Conservation (phyloP, 1,284 basidiomycete genomes). For the Fistulina hepatica region DNA sequence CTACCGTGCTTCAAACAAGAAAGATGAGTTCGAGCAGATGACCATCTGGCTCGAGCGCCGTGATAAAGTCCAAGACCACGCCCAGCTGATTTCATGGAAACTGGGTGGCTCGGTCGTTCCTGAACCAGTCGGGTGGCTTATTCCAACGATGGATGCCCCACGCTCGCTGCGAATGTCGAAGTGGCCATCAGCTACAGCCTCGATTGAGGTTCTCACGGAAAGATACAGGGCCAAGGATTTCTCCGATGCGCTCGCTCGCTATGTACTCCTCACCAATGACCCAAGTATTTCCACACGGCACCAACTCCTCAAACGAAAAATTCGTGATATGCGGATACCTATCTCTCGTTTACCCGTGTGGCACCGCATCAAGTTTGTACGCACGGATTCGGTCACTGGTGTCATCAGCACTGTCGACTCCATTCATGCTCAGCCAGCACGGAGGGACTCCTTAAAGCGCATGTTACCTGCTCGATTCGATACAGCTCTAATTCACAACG, state of each 20-base stretch:
- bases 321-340: conserved; percentile 1
- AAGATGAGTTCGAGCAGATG: conserved; percentile 28
- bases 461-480: conserved; percentile 17
- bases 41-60: conserved; percentile 23
- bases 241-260: conserved; percentile 20
- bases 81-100: conserved; percentile 17
- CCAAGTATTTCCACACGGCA: conserved; percentile 6
- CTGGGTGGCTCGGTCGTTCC: conserved; percentile 1
- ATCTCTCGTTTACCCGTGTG: conserved; percentile 14
- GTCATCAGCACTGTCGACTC: conserved; percentile 7
- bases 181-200: conserved; percentile 14
- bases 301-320: conserved; percentile 8
- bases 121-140: conserved; percentile 4
- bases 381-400: conserved; percentile 6
- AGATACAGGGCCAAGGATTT: conserved; percentile 21
- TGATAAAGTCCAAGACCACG: conserved; percentile 18
- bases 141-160: conserved; percentile 12
- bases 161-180: conserved; percentile 16
- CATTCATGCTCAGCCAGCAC: conserved; percentile 14
- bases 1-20: conserved; percentile 23
- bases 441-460: conserved; percentile 7
- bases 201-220: conserved; percentile 10
- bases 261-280: conserved; percentile 13
- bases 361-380: conserved; percentile 14
- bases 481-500: conserved; percentile 14